Conservation (phyloP, 495 filamentous ascomycete genomes). For the Tuber aestivum region DNA sequence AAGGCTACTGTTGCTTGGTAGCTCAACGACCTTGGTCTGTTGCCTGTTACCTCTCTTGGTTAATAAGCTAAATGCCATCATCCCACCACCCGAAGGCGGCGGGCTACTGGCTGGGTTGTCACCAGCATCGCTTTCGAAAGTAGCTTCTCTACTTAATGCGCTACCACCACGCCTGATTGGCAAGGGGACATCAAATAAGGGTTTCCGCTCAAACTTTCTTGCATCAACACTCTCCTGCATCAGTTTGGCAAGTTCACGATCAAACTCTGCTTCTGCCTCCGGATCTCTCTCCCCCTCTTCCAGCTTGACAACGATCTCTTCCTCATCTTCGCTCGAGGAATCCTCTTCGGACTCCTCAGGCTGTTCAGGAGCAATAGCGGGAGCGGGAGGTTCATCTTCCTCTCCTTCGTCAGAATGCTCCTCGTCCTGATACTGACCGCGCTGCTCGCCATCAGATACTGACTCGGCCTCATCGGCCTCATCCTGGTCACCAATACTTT, state of each 20-base stretch:
- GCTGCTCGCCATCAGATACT: slow-evolving; percentile 42
- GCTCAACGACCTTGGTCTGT: slow-evolving; percentile 86
- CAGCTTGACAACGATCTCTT: slow-evolving; percentile 80
- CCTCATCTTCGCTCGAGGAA: slow-evolving; percentile 49
- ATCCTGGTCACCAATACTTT: slow-evolving; percentile 61
- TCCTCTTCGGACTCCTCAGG: slow-evolving; percentile 43
- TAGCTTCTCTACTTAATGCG: slow-evolving; percentile 50
- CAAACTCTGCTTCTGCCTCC: slow-evolving; percentile 92
- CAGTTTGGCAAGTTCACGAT: slow-evolving; percentile 96
- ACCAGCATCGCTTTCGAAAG: slow-evolving; percentile 48
- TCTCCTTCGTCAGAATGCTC: slow-evolving; percentile 33
- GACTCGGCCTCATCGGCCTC: slow-evolving; percentile 55
- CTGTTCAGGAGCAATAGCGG: slow-evolving; percentile 49
- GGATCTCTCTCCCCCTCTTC: slow-evolving; percentile 88
- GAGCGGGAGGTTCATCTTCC: slow-evolving; percentile 43
- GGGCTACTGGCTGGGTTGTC: slow-evolving; percentile 27
- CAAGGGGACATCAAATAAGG: slow-evolving; percentile 85
- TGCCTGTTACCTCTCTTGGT: slow-evolving; percentile 95
- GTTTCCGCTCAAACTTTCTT: slow-evolving; percentile 88
- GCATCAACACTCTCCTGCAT: slow-evolving; percentile 96
- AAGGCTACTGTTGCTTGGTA: slow-evolving; percentile 91
- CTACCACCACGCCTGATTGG: slow-evolving; percentile 66
- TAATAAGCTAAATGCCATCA: slow-evolving; percentile 91
- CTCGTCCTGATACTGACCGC: slow-evolving; percentile 13
- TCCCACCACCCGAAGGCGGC: slow-evolving; percentile 48